Evolutionary conservation across 305 asterid species (phyloP).

Genomic region (Solanum hybrid): DNA sequence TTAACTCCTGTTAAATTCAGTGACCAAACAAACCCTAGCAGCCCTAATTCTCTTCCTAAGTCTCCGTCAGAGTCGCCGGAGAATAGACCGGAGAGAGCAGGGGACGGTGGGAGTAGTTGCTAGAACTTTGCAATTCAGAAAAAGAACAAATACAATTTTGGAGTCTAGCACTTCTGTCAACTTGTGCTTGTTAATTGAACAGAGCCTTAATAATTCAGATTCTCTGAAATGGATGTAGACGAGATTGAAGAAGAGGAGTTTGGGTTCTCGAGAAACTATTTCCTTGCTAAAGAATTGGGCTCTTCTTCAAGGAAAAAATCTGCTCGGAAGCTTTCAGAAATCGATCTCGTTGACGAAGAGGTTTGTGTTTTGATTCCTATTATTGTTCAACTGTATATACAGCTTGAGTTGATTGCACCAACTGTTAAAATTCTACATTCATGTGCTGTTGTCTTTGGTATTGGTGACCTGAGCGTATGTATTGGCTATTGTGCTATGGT

Average conservation of each 20-base stretch:
- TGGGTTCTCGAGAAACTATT: slow-evolving; percentile 84
- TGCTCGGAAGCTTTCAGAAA: slow-evolving; percentile 52
- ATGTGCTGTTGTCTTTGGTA: background rate
- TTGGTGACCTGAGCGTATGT: background rate
- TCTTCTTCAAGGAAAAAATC: slow-evolving; percentile 60
- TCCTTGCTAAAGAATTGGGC: slow-evolving; percentile 67
- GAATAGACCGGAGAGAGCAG: background rate
- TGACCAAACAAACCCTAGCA: background rate
- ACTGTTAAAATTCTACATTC: background rate
- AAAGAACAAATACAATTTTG: background rate
- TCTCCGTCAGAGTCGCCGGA: background rate
- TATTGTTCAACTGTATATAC: background rate
- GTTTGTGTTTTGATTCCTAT: slow-evolving; percentile 15
- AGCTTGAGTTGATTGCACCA: background rate
- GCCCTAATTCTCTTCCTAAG: background rate
- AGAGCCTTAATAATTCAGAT: background rate
- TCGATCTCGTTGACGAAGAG: slow-evolving; percentile 65
- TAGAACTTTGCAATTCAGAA: background rate
- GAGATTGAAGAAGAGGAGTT: slow-evolving; percentile 80
- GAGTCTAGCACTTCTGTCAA: background rate
- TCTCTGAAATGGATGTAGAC: slow-evolving; percentile 27
- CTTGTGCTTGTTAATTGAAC: background rate
- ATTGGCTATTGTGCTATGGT: background rate
- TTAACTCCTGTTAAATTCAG: background rate
- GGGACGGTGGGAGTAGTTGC: background rate